Evolutionary conservation across 305 asterid species (phyloP).

Genomic region (Ilex paraguariensis): DNA sequence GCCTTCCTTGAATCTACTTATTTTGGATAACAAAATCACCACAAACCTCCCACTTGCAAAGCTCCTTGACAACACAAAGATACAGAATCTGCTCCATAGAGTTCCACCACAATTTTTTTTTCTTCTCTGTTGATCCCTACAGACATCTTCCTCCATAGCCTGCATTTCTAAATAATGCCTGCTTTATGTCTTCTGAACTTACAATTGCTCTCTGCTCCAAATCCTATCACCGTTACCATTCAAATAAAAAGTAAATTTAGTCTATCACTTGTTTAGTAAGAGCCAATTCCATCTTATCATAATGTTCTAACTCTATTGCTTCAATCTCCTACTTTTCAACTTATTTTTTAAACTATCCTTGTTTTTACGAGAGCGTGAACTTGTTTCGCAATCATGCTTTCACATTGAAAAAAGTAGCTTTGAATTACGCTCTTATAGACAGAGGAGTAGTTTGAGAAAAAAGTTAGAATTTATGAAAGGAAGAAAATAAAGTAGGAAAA

Average conservation of each 20-base stretch:
- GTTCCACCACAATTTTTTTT: not conserved
- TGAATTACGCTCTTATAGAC: too few relatives aligned
- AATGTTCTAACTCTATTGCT: too few relatives aligned
- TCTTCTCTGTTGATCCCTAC: conserved; percentile 7
- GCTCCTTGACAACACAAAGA: not conserved
- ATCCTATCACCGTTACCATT: conserved; percentile 28
- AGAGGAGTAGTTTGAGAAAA: too few relatives aligned
- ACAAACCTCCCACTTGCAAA: not conserved
- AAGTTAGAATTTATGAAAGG: too few relatives aligned
- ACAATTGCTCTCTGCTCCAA: conserved; percentile 30
- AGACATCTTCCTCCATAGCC: conserved; percentile 64
- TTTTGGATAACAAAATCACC: conserved; percentile 15
- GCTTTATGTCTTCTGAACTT: conserved; percentile 57
- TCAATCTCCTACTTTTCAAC: too few relatives aligned
- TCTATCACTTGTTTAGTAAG: too few relatives aligned
- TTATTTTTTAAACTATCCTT: too few relatives aligned
- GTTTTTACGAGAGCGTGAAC: too few relatives aligned
- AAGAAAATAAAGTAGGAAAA: too few relatives aligned
- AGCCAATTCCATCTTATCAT: too few relatives aligned
- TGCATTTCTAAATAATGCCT: conserved; percentile 57
- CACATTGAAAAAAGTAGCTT: too few relatives aligned
- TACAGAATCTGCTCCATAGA: not conserved
- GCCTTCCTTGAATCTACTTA: not conserved
- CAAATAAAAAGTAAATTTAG: not conserved
- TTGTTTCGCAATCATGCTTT: too few relatives aligned